A percentile compares a stretch with the other conserved stretches of the same genome.
These are phyloP conservation scores for Ceratonia siliqua DNA, from an alignment of 306 rosid species.

Conservation along the genomic window DNA sequence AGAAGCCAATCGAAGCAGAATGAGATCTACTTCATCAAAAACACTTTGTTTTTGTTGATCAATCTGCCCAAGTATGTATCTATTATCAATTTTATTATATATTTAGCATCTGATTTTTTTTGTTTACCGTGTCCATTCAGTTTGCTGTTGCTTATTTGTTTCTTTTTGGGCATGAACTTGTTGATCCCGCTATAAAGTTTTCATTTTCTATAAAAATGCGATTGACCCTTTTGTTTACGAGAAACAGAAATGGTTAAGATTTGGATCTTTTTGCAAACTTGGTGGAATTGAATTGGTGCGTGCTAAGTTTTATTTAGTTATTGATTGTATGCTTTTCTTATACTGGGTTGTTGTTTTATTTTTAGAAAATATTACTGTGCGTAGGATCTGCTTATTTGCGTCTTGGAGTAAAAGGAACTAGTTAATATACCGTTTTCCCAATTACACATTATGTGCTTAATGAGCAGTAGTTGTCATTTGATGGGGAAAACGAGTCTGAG, in stretches of 20 bases:
- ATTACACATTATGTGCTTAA: neutral
- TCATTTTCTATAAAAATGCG: neutral
- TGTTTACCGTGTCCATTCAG: neutral
- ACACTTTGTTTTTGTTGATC: slow-evolving; percentile 24
- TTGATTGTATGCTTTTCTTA: neutral
- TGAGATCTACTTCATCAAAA: slow-evolving; percentile 36
- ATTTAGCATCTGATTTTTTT: neutral
- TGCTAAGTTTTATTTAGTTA: neutral
- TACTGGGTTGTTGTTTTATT: neutral
- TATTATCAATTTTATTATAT: neutral
- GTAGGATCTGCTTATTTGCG: slow-evolving; percentile 28
- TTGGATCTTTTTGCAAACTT: slow-evolving; percentile 28
- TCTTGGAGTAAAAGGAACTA: neutral
- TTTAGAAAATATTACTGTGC: neutral
- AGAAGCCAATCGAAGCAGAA: neutral
- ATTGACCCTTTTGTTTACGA: neutral
- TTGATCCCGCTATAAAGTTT: slow-evolving; percentile 7
- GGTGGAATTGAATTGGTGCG: slow-evolving; percentile 5
- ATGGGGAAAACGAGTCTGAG: neutral
- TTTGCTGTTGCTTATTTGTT: neutral
- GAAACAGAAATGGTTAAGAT: neutral
- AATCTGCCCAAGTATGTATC: slow-evolving; percentile 8
- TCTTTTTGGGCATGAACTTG: neutral
- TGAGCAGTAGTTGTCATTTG: neutral
- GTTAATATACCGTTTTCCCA: neutral